phyloP scores from a whole-genome alignment of 768 basidiomycete species.

The Candolleomyces aberdarensis region DNA sequence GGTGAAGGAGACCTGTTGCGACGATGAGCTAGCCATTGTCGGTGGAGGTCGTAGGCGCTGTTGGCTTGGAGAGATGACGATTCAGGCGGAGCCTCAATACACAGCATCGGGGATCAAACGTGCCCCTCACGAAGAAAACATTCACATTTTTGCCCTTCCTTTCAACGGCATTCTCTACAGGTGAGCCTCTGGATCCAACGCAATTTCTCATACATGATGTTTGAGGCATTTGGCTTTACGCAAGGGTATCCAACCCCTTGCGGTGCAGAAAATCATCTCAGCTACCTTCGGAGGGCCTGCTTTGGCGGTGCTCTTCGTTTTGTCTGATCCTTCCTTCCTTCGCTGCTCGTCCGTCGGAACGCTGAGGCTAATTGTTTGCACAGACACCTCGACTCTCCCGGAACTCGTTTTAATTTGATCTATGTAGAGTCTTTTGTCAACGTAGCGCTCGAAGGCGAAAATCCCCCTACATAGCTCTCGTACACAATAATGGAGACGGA shows the following conservation, averaged over 20 bases:
- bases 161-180: not conserved
- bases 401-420: too few relatives aligned
- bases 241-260: slow-evolving; percentile 59
- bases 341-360: not conserved
- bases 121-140: not conserved
- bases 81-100: slow-evolving; percentile 21
- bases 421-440: not conserved
- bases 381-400: too few relatives aligned
- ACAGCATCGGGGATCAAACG: slow-evolving; percentile 32
- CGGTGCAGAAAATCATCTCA: slow-evolving; percentile 86
- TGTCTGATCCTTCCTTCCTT: slow-evolving; percentile 25
- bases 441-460: not conserved
- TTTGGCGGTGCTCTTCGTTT: slow-evolving; percentile 46
- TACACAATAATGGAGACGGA: not conserved
- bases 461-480: too few relatives aligned
- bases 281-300: slow-evolving; percentile 76
- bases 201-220: slow-evolving; percentile 52
- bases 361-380: too few relatives aligned
- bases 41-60: slow-evolving; percentile 10
- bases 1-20: slow-evolving; percentile 25
- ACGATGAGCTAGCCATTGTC: slow-evolving; percentile 31
- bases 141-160: not conserved
- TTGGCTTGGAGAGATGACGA: not conserved
- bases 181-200: slow-evolving; percentile 25
- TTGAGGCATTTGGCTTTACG: slow-evolving; percentile 96